These are phyloP conservation scores for Rosa rugosa DNA, from an alignment of 306 rosid species.

Conservation along the genomic window DNA sequence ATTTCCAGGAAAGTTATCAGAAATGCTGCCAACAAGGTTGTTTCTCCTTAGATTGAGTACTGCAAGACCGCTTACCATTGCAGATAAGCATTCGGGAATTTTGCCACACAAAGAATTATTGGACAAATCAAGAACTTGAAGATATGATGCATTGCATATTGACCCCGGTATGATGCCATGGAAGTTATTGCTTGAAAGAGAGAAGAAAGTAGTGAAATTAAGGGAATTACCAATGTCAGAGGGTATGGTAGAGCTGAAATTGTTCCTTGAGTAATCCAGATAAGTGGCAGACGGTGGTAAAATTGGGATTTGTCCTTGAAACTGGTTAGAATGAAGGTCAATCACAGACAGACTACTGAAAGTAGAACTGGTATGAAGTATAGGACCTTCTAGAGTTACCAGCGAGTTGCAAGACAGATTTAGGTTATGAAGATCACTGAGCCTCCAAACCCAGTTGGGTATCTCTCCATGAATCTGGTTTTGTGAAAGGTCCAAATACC, in stretches of 20 bases:
- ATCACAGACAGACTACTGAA: background rate
- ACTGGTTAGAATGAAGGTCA: constrained; percentile 41
- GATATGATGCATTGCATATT: constrained; percentile 28
- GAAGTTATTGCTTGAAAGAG: constrained; percentile 31
- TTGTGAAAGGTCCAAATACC: constrained; percentile 37
- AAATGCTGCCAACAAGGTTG: background rate
- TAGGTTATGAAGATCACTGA: constrained; percentile 15
- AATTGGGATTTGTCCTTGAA: constrained; percentile 22
- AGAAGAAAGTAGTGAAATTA: rapidly evolving
- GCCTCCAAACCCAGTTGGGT: constrained; percentile 40
- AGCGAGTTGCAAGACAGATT: constrained; percentile 52
- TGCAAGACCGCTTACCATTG: constrained; percentile 7
- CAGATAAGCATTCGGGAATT: constrained; percentile 23
- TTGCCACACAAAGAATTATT: constrained; percentile 23
- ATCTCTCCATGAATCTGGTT: constrained; percentile 26
- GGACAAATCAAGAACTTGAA: constrained; percentile 36
- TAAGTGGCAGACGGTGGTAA: background rate
- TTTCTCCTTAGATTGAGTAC: constrained; percentile 34
- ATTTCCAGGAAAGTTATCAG: constrained; percentile 12
- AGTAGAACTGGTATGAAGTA: background rate
- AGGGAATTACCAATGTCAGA: background rate
- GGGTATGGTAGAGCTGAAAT: constrained; percentile 9
- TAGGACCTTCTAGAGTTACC: background rate
- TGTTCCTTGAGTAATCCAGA: constrained; percentile 27
- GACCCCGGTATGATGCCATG: constrained; percentile 21